Conservation (phyloP, 2,329 filamentous ascomycete species). For the Colletotrichum sublineola region DNA sequence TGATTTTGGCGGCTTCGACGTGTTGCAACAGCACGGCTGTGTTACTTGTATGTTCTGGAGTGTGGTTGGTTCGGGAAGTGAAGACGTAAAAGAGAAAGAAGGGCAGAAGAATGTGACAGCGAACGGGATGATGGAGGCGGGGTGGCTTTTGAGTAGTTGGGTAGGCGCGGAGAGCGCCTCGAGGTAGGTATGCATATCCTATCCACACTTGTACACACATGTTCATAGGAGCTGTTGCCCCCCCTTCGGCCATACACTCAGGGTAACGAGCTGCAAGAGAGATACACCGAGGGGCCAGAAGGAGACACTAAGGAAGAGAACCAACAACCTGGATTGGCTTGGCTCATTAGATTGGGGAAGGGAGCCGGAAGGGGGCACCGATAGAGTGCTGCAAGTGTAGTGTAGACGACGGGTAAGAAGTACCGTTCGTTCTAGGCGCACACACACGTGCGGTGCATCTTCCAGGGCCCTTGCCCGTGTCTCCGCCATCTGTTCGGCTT, state of each 20-base stretch:
- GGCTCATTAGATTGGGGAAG: slow-evolving; percentile 43
- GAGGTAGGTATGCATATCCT: slow-evolving; percentile 31
- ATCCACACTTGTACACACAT: slow-evolving; percentile 31
- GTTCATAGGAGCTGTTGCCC: slow-evolving; percentile 24
- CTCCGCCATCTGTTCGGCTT: slow-evolving; percentile 37
- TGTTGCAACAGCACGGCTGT: background rate
- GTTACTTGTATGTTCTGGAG: background rate
- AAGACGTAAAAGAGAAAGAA: slow-evolving; percentile 5
- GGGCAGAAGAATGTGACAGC: slow-evolving; percentile 19
- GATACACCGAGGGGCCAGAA: slow-evolving; percentile 43
- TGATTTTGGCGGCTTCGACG: slow-evolving; percentile 1
- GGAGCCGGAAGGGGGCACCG: slow-evolving; percentile 43
- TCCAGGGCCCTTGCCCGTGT: slow-evolving; percentile 34
- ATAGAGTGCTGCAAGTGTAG: slow-evolving; percentile 43
- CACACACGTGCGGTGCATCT: slow-evolving; percentile 42
- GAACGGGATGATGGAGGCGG: slow-evolving; percentile 33
- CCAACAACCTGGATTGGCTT: slow-evolving; percentile 44
- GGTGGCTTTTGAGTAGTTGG: slow-evolving; percentile 41
- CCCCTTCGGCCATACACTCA: slow-evolving; percentile 31
- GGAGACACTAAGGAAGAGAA: slow-evolving; percentile 42
- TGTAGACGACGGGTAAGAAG: slow-evolving; percentile 40
- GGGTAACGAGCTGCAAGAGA: slow-evolving; percentile 43
- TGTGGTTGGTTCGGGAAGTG: background rate
- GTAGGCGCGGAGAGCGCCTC: slow-evolving; percentile 38
- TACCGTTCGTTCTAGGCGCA: slow-evolving; percentile 44